These are phyloP conservation scores for Phytophthora meadii DNA, from an alignment of 352 stramenopile species.

Conservation along the genomic window DNA sequence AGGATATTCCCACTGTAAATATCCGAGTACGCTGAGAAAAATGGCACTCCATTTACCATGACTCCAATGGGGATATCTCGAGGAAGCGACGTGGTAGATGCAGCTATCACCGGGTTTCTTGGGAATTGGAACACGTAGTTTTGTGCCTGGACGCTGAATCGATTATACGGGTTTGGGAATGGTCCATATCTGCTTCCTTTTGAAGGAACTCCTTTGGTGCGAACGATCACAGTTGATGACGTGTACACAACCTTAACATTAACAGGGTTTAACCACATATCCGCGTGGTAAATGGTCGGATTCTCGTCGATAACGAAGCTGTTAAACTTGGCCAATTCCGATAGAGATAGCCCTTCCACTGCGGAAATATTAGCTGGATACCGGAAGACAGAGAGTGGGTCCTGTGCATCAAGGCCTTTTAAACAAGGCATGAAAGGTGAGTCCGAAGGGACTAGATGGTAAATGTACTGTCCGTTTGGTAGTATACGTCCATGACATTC, in stretches of 20 bases:
- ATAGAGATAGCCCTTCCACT: slow-evolving; percentile 57
- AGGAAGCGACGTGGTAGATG: slow-evolving; percentile 40
- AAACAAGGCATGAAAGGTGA: slow-evolving; percentile 66
- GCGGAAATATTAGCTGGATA: slow-evolving; percentile 53
- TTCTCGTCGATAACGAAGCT: slow-evolving; percentile 66
- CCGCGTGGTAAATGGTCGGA: slow-evolving; percentile 19
- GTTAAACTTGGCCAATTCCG: slow-evolving; percentile 55
- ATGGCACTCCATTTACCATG: slow-evolving; percentile 78
- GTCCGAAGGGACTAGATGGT: slow-evolving; percentile 46
- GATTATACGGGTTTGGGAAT: slow-evolving; percentile 78
- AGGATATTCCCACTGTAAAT: slow-evolving; percentile 55
- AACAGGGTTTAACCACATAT: slow-evolving; percentile 62
- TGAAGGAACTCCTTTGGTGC: slow-evolving; percentile 61
- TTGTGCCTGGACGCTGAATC: slow-evolving; percentile 48
- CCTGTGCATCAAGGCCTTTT: slow-evolving; percentile 46
- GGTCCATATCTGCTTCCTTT: slow-evolving; percentile 53
- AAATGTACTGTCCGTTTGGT: slow-evolving; percentile 57
- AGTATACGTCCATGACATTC: slow-evolving; percentile 60
- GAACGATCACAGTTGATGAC: slow-evolving; percentile 56
- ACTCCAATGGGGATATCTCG: slow-evolving; percentile 60
- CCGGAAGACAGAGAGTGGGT: slow-evolving; percentile 50
- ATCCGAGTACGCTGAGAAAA: slow-evolving; percentile 53
- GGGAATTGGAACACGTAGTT: slow-evolving; percentile 77
- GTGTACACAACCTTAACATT: slow-evolving; percentile 63
- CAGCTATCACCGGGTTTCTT: slow-evolving; percentile 38